Conservation (phyloP, 2,329 filamentous ascomycete genomes). For the Cladophialophora chaetospira region DNA sequence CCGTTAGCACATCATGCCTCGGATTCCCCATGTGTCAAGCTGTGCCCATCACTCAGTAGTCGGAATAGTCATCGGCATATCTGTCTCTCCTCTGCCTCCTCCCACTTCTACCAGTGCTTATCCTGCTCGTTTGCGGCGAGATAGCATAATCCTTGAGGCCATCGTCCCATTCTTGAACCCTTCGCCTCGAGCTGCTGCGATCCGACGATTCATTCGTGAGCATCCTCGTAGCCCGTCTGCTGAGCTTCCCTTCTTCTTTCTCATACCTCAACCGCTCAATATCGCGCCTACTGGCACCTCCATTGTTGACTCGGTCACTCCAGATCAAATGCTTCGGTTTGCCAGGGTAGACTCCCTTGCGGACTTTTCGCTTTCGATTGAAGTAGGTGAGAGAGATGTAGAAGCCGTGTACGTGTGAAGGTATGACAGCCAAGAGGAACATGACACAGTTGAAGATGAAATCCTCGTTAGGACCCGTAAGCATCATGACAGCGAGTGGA, state of each 20-base stretch:
- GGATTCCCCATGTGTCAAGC: too few species aligned
- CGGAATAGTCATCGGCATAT: background rate
- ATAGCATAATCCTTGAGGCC: conserved; percentile 20
- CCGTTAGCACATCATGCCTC: too few species aligned
- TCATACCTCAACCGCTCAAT: conserved; percentile 37
- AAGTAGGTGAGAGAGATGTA: conserved; percentile 46
- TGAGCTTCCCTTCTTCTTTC: conserved; percentile 15
- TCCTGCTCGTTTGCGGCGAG: conserved; percentile 3
- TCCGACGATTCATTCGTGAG: background rate
- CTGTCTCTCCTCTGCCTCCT: background rate
- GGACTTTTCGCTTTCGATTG: conserved; percentile 41
- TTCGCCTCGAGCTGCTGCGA: background rate
- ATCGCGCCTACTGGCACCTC: conserved; percentile 39
- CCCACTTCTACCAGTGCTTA: background rate
- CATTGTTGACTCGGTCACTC: conserved; percentile 41
- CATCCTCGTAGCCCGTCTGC: conserved; percentile 16
- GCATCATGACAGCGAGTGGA: conserved; percentile 41
- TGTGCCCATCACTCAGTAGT: background rate
- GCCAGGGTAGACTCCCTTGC: conserved; percentile 43
- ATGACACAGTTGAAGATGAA: conserved; percentile 42
- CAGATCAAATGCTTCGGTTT: conserved; percentile 39
- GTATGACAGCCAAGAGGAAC: conserved; percentile 45
- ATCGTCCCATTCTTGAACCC: conserved; percentile 21
- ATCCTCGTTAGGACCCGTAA: conserved; percentile 42
- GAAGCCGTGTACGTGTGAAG: conserved; percentile 46